A percentile compares a stretch with the other conserved stretches of the same genome.
phyloP scores from a whole-genome alignment of 2,329 filamentous ascomycete species.

The Diaporthe sp. region DNA sequence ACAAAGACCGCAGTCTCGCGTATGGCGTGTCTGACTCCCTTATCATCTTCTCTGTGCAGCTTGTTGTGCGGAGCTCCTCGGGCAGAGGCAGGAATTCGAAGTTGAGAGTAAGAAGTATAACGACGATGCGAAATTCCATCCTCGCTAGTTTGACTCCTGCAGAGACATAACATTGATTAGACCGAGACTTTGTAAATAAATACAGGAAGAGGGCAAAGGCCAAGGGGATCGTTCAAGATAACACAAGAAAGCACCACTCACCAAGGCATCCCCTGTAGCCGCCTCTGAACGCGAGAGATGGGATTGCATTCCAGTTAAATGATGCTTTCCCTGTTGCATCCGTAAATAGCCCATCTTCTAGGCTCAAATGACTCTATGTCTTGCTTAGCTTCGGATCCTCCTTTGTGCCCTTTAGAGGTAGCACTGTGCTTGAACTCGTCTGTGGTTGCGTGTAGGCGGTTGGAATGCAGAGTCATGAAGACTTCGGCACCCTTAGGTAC shows the following conservation, averaged over 20 bases:
- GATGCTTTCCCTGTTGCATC: slow-evolving; percentile 40
- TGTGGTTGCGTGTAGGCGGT: slow-evolving; percentile 37
- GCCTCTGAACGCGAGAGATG: slow-evolving; percentile 47
- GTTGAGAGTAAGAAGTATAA: slow-evolving; percentile 28
- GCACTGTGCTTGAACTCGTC: slow-evolving; percentile 43
- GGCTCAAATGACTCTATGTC: slow-evolving; percentile 48
- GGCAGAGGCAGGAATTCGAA: slow-evolving; percentile 33
- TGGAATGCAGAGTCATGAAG: slow-evolving; percentile 37
- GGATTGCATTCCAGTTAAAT: slow-evolving; percentile 49
- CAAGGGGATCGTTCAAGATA: background rate
- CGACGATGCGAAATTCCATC: slow-evolving; percentile 17
- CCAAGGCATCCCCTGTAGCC: slow-evolving; percentile 51
- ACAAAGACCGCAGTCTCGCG: background rate
- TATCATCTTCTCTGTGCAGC: slow-evolving; percentile 18
- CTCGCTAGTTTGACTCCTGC: background rate
- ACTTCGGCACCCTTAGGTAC: slow-evolving; percentile 51
- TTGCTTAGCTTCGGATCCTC: slow-evolving; percentile 33
- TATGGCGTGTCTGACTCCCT: slow-evolving; percentile 17
- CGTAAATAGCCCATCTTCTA: slow-evolving; percentile 51
- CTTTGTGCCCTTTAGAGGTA: slow-evolving; percentile 43
- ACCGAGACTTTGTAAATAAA: background rate
- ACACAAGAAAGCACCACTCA: slow-evolving; percentile 24
- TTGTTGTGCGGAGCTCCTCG: slow-evolving; percentile 3
- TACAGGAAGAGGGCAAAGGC: background rate
- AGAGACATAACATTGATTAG: background rate